Percentiles rank a stretch among this genome's conserved stretches.
Evolutionary conservation across 2,329 filamentous ascomycete species (phyloP).

Genomic region (Aspergillus fructus): DNA sequence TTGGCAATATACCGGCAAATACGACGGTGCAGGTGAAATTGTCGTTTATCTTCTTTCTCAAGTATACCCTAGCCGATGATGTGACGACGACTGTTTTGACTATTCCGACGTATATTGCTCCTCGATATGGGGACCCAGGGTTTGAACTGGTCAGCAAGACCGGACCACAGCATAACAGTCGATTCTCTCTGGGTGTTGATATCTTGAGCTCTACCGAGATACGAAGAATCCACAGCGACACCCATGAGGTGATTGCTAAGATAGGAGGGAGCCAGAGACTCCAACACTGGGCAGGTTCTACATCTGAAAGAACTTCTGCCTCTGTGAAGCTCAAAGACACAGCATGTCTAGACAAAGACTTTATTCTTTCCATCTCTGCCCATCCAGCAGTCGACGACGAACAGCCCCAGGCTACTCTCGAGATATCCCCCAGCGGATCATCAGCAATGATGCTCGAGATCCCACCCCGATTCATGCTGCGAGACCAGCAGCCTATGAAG

Average conservation of each 20-base stretch:
- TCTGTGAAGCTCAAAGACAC: neutral
- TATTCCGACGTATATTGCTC: constrained; percentile 17
- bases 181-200: neutral
- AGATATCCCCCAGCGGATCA: neutral
- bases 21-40: constrained; percentile 15
- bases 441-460: constrained; percentile 10
- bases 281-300: neutral
- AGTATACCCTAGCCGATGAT: constrained; percentile 5
- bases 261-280: neutral
- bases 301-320: neutral
- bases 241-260: neutral
- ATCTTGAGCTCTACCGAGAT: neutral
- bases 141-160: neutral
- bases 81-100: constrained; percentile 14
- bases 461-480: constrained; percentile 14
- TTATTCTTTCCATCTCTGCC: neutral
- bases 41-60: constrained; percentile 12
- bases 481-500: neutral
- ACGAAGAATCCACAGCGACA: constrained; percentile 3
- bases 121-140: constrained; percentile 12
- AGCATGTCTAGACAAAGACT: neutral
- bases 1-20: constrained; percentile 18
- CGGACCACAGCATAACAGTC: neutral
- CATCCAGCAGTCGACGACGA: neutral
- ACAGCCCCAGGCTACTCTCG: neutral